Percentiles rank a stretch among this genome's conserved stretches.
phyloP scores from a whole-genome alignment of 2,329 filamentous ascomycete species.

The Neonectria neomacrospora region DNA sequence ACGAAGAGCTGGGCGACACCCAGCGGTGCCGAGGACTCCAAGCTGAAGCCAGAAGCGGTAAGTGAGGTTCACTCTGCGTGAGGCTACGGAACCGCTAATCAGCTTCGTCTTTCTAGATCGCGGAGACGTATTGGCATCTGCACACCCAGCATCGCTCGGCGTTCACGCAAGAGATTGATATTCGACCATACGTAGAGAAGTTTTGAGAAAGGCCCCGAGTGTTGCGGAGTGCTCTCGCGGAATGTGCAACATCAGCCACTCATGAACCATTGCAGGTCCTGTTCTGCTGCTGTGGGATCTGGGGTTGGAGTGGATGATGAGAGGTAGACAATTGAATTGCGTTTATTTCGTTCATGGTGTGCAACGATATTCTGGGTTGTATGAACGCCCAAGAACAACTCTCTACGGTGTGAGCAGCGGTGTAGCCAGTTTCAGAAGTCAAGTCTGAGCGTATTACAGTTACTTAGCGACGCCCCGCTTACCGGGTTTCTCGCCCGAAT shows the following conservation, averaged over 20 bases:
- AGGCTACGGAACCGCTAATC: constrained; percentile 11
- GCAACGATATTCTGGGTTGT: neutral
- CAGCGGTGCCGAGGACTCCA: constrained; percentile 63
- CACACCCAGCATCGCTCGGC: constrained; percentile 82
- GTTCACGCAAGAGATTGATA: constrained; percentile 85
- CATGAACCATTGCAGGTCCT: neutral
- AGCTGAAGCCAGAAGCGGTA: constrained; percentile 80
- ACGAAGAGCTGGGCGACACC: constrained; percentile 65
- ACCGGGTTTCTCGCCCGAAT: neutral
- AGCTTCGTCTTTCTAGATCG: constrained; percentile 70
- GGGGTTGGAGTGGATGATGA: neutral
- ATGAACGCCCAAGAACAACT: no score
- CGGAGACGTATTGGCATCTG: constrained; percentile 85
- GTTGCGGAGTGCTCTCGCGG: neutral
- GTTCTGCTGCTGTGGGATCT: neutral
- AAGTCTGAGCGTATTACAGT: no score
- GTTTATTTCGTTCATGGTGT: neutral
- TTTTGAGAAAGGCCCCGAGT: constrained; percentile 65
- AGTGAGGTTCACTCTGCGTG: constrained; percentile 48
- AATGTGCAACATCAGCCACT: neutral
- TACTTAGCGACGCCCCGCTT: no score
- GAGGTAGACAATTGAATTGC: neutral
- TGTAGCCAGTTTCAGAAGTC: no score
- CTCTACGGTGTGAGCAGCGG: no score
- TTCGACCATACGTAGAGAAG: constrained; percentile 85